These are phyloP conservation scores for Cicer pinnatifidum DNA, from an alignment of 306 rosid species.

Conservation along the genomic window DNA sequence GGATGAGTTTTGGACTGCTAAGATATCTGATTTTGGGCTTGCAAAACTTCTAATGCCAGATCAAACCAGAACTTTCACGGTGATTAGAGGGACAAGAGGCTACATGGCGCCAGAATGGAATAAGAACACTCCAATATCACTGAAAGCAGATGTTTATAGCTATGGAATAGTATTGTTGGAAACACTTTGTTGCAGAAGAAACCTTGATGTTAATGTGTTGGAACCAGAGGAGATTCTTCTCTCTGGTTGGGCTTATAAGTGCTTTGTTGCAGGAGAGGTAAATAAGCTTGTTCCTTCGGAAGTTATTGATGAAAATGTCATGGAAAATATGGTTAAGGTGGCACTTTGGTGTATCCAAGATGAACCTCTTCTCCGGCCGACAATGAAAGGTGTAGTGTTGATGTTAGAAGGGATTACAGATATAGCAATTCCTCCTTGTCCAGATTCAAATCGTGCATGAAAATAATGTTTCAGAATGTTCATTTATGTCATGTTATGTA, in stretches of 20 bases:
- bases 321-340: conserved; percentile 49
- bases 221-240: conserved; percentile 48
- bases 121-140: conserved; percentile 47
- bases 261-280: conserved; percentile 39
- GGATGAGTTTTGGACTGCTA: conserved; percentile 54
- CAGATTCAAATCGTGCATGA: conserved; percentile 27
- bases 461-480: conserved; percentile 5
- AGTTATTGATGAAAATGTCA: conserved; percentile 1
- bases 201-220: conserved; percentile 4
- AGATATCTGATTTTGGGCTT: conserved; percentile 51
- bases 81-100: conserved; percentile 51
- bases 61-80: conserved; percentile 50
- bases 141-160: conserved; percentile 54
- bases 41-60: conserved; percentile 52
- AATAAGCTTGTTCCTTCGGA: conserved; percentile 43
- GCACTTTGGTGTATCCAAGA: conserved; percentile 55
- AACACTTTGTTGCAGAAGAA: conserved; percentile 48
- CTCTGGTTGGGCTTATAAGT: conserved; percentile 46
- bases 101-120: conserved; percentile 53
- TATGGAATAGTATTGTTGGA: conserved; percentile 48
- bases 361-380: conserved; percentile 50
- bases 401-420: conserved; percentile 49
- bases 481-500: background rate
- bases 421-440: conserved; percentile 51
- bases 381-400: conserved; percentile 53